These are phyloP conservation scores for Cucumis cinereus DNA, from an alignment of 306 rosid species.

Conservation along the genomic window DNA sequence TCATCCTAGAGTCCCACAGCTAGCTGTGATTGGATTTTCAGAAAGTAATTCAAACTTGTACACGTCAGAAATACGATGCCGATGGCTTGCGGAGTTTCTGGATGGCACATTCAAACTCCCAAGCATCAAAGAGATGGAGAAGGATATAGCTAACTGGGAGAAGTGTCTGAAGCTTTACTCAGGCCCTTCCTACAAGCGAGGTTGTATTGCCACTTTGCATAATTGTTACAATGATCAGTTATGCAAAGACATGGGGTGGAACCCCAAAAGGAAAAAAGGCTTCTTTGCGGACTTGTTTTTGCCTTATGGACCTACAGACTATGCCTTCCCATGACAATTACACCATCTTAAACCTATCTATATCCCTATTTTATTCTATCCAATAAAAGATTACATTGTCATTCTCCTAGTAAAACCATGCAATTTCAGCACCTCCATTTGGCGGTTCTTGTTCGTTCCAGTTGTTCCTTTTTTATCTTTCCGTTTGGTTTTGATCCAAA, in stretches of 20 bases:
- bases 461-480: too few relatives aligned
- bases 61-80: constrained; percentile 53
- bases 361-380: background rate
- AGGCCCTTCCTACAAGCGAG: constrained; percentile 28
- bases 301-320: constrained; percentile 56
- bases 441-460: too few relatives aligned
- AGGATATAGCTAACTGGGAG: constrained; percentile 34
- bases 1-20: constrained; percentile 31
- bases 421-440: background rate
- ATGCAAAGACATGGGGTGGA: constrained; percentile 71
- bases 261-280: constrained; percentile 44
- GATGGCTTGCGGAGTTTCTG: constrained; percentile 55
- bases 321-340: constrained; percentile 14
- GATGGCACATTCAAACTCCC: constrained; percentile 43
- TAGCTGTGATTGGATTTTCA: constrained; percentile 39
- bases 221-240: constrained; percentile 43
- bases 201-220: constrained; percentile 35
- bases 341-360: too few relatives aligned
- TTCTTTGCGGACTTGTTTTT: constrained; percentile 40
- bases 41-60: constrained; percentile 32
- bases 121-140: constrained; percentile 45
- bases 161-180: constrained; percentile 22
- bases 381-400: background rate
- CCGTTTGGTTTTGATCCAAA: too few relatives aligned
- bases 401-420: background rate